Base-by-base conservation (phyloP, 257 asterid species). In the Handroanthus guayacan region DNA sequence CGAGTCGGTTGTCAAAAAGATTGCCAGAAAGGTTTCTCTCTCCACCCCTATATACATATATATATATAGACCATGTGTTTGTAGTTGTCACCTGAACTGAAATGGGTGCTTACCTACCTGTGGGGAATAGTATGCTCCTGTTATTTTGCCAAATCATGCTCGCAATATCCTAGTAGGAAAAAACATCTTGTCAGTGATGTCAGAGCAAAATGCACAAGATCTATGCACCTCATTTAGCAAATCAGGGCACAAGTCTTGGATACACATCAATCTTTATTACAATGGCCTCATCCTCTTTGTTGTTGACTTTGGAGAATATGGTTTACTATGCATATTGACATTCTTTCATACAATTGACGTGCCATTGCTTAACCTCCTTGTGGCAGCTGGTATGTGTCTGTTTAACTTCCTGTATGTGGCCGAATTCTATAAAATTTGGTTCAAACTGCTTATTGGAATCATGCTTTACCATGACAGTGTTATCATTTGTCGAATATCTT, bases 1-100 rank as follows among this genome's bases (percentile, higher is more conserved):
- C 2, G 99, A 93, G 84, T 81, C 97, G 44, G 86, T 87, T 25
- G 85, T 95, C 64, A 95, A 95, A 86, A 95, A 87, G 85, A 89
- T 95, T 73, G 90, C 96, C 64, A 84, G 99, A 89, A 95, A 93
- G 98, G 99, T 94, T 76, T 6, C 75, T 65, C 75, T 71, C 79
- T 70, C 78, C 47, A 79, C n/a, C 61, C 39, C 54, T 25, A 52
- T 61, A 5, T 63, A 17, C 54, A n/a, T 58, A 2, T 36, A 3
- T 68, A 9, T 62, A 48, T 58, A 37, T 18, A n/a, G 50, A 56
- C 50, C 56, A 44, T 67, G 14, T 72, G 50, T 37, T 48, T 38
- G 34, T 56, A 36, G 5, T 37, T 44, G 74, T 43, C 16, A 4
- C 4, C 72, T 69, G 62, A 45, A 17, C 39, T 71, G 50, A 75